Base-by-base conservation (phyloP, 2,329 filamentous ascomycete species). In the Hypoxylon sp. region DNA sequence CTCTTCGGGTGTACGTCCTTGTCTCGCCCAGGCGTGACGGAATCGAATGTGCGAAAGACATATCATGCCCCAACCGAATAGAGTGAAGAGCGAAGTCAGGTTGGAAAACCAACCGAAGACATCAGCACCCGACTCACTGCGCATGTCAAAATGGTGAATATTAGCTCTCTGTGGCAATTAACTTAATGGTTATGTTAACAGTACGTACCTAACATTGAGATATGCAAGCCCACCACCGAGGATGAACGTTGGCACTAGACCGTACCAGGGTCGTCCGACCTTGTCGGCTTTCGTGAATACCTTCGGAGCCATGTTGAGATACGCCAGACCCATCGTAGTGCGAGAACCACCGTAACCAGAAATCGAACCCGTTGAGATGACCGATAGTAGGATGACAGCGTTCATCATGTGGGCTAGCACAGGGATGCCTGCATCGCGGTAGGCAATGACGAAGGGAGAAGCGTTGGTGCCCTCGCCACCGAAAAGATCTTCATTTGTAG, bases 61-160 rank as follows among this genome's bases (percentile, higher is more conserved):
- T 55, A 83, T 82, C 74, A 81, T 82, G 1, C 76, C 79, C 82
- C 82, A 83, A 3, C 78, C 78, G 63, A 80, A 82, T 5, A 83
- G 75, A 0, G 82, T 82, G 63, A 81, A 81, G 6, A 85, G 79
- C 0, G 82, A 82, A 0, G 80, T 82, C 14, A 85, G 74, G 60
- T 80, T 83, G 2, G 82, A 83, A 57, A 85, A 79, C 83, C 83
- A 85, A 7, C 74, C 77, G 70, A 84, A 85, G 38, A 84, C 83
- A 2, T 79, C 75, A 0, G 79, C 73, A 2, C 82, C 80, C 25
- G 75, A 79, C 65, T 82, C 75, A 71, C 61, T 77, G 25, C 6
- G 28, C 28, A 6, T 30, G 28, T 30, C 2, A 30, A 30, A 30
- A 30, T 30, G 28, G 28, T 9, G 9, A 30, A 30, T 30, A 30